phyloP scores from a whole-genome alignment of 2,329 filamentous ascomycete species.

The Fusarium udum region DNA sequence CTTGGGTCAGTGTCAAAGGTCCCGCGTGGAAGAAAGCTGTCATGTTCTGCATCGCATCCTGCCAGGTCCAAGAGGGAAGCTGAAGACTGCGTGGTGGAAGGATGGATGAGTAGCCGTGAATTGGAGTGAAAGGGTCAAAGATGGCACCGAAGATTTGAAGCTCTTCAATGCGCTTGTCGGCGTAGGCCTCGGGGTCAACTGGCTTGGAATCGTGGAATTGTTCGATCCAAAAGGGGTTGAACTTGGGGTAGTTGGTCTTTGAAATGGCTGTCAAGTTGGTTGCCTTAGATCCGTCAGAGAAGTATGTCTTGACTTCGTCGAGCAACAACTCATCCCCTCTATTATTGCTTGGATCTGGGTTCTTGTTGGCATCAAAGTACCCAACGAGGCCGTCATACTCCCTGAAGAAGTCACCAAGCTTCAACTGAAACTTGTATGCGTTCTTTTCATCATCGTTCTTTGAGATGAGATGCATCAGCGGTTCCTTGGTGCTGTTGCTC shows the following conservation, averaged over 20 bases:
- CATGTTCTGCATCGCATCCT: background rate
- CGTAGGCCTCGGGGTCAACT: background rate
- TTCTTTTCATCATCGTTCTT: background rate
- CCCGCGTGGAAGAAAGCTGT: background rate
- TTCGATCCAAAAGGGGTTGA: background rate
- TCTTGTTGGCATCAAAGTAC: background rate
- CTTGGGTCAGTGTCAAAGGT: background rate
- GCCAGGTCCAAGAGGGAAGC: background rate
- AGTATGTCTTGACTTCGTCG: background rate
- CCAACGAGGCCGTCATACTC: background rate
- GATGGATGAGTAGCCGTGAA: background rate
- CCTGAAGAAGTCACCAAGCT: background rate
- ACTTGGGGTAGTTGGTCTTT: background rate
- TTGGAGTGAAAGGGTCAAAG: background rate
- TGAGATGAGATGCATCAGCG: background rate
- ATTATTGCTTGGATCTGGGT: accelerated
- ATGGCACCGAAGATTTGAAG: background rate
- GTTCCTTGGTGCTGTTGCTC: background rate
- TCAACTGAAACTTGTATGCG: background rate
- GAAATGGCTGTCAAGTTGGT: background rate
- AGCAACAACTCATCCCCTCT: background rate
- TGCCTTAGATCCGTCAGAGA: background rate
- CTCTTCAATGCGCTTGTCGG: background rate
- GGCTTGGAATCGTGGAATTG: background rate
- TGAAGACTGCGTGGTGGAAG: background rate